Conservation (phyloP, 345 rosid species). For the Bruguiera sexangula region DNA sequence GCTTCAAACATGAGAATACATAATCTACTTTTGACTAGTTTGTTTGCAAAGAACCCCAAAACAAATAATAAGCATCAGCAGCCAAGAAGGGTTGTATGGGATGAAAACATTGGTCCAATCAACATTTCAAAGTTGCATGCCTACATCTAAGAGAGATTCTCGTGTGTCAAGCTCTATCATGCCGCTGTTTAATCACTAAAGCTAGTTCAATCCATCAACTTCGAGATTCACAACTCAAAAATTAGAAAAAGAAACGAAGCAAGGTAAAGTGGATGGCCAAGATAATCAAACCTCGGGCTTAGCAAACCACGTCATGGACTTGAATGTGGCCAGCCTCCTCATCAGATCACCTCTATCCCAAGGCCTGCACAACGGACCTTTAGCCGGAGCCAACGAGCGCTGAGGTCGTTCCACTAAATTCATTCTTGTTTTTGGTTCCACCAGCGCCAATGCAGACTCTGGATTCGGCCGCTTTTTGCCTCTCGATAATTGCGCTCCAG, state of each 20-base stretch:
- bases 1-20: no score
- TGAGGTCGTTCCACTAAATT: slow-evolving; percentile 29
- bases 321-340: slow-evolving; percentile 77
- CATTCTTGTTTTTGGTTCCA: slow-evolving; percentile 38
- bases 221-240: not conserved
- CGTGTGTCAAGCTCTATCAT: no score
- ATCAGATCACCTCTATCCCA: slow-evolving; percentile 93
- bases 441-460: slow-evolving; percentile 48
- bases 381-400: slow-evolving; percentile 25
- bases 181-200: no score
- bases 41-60: no score
- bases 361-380: slow-evolving; percentile 67
- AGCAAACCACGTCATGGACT: slow-evolving; percentile 98
- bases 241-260: not conserved
- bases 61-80: no score
- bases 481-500: slow-evolving; percentile 36
- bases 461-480: slow-evolving; percentile 57
- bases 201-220: not conserved
- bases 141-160: no score
- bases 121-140: no score
- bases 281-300: slow-evolving; percentile 65
- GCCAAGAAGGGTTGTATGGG: no score
- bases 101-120: no score
- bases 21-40: no score
- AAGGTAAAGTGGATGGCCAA: not conserved